Conservation (phyloP, 2,329 filamentous ascomycete genomes). For the Trichothecium roseum region DNA sequence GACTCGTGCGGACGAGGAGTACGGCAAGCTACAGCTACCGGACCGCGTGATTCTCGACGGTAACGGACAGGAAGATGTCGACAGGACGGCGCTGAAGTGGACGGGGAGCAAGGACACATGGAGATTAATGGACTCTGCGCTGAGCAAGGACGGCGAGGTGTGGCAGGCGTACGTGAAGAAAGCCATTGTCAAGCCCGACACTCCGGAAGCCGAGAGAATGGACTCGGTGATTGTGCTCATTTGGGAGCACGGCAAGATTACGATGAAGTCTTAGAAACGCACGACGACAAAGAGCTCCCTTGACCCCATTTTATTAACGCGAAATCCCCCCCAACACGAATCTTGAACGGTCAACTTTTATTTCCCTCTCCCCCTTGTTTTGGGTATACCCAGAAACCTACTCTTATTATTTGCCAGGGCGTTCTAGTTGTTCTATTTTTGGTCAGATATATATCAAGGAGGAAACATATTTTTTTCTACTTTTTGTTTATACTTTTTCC, state of each 20-base stretch:
- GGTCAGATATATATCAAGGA: neutral
- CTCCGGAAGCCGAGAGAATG: constrained; percentile 14
- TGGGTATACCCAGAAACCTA: too few relatives aligned
- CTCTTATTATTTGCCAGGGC: too few relatives aligned
- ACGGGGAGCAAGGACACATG: constrained; percentile 26
- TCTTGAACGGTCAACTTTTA: too few relatives aligned
- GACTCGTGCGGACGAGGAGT: too few relatives aligned
- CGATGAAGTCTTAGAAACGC: neutral
- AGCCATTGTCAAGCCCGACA: constrained; percentile 8
- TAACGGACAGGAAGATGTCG: constrained; percentile 10
- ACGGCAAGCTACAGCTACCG: constrained; percentile 6
- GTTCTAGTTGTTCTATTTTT: neutral
- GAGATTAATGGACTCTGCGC: constrained; percentile 27
- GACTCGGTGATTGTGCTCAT: constrained; percentile 31
- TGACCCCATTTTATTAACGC: too few relatives aligned
- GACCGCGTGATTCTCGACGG: constrained; percentile 20
- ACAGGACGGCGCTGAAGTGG: constrained; percentile 22
- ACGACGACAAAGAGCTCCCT: too few relatives aligned
- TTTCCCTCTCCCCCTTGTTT: neutral
- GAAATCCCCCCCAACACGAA: too few relatives aligned
- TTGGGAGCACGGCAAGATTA: constrained; percentile 19
- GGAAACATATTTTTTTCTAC: too few relatives aligned
- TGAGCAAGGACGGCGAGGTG: constrained; percentile 23
- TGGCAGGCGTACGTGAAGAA: constrained; percentile 36
- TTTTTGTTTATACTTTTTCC: too few relatives aligned